Conservation (phyloP, 805 yeast genomes). For the Wickerhamomyces kurtzmanii region DNA sequence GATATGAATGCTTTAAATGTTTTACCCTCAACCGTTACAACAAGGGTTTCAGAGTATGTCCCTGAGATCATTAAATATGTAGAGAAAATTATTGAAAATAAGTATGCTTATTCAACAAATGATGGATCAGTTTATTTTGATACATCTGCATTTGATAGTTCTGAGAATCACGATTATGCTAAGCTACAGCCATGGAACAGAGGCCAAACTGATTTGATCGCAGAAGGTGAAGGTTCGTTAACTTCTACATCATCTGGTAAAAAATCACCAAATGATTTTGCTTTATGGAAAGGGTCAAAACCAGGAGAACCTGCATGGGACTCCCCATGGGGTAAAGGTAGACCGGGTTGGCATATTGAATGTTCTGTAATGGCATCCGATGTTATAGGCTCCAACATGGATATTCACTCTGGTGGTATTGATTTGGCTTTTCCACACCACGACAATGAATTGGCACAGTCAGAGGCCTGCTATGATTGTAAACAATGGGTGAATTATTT, state of each 20-base stretch:
- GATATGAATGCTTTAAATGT: conserved; percentile 87
- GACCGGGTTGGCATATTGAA: conserved; percentile 99
- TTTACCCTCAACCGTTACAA: conserved; percentile 72
- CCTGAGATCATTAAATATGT: conserved; percentile 87
- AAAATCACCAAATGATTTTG: conserved; percentile 76
- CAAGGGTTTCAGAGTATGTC: conserved; percentile 91
- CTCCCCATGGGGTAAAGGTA: conserved; percentile 94
- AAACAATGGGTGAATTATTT: conserved; percentile 96
- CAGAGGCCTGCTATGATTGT: conserved; percentile 85
- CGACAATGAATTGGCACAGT: conserved; percentile 95
- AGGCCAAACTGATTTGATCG: conserved; percentile 74
- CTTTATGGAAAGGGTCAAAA: conserved; percentile 92
- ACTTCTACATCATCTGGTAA: conserved; percentile 46
- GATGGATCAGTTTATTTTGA: conserved; percentile 98
- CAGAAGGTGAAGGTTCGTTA: conserved; percentile 93
- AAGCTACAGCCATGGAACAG: conserved; percentile 98
- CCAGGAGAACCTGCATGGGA: conserved; percentile 97
- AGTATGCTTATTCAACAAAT: conserved; percentile 71
- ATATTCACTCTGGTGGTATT: conserved; percentile 94
- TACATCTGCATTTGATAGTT: conserved; percentile 68
- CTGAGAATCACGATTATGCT: conserved; percentile 75
- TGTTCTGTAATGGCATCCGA: conserved; percentile 98
- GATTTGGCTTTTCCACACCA: conserved; percentile 99
- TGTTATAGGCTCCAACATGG: conserved; percentile 73
- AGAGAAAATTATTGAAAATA: conserved; percentile 60